Conservation (phyloP, 2,329 filamentous ascomycete genomes). For the Neopestalotiopsis sp. region DNA sequence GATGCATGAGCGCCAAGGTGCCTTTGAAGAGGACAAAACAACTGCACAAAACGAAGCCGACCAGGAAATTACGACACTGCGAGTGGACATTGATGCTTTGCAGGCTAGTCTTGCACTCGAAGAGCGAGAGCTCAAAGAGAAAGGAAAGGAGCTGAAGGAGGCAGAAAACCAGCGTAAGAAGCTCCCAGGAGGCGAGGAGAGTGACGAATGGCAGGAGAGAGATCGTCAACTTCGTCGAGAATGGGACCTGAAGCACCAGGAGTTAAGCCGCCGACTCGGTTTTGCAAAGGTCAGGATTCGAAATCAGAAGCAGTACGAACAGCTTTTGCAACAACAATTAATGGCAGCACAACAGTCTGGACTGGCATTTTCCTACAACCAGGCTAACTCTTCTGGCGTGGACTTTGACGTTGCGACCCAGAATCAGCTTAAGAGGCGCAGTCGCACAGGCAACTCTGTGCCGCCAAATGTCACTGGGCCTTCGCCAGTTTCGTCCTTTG, state of each 20-base stretch:
- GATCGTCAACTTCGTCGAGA: slow-evolving; percentile 58
- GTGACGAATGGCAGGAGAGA: slow-evolving; percentile 59
- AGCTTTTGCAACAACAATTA: slow-evolving; percentile 53
- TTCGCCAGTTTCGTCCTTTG: slow-evolving; percentile 47
- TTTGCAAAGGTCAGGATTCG: slow-evolving; percentile 48
- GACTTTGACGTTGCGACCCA: slow-evolving; percentile 52
- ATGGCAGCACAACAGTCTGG: slow-evolving; percentile 47
- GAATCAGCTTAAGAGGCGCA: slow-evolving; percentile 52
- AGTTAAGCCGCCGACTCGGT: slow-evolving; percentile 55
- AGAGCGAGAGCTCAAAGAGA: slow-evolving; percentile 76
- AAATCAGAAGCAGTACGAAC: slow-evolving; percentile 49
- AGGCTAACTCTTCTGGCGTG: slow-evolving; percentile 47
- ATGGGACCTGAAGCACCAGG: slow-evolving; percentile 59
- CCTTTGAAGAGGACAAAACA: slow-evolving; percentile 58
- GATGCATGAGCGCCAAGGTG: slow-evolving; percentile 61
- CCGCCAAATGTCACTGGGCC: slow-evolving; percentile 43
- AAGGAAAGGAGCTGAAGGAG: slow-evolving; percentile 72
- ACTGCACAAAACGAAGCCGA: slow-evolving; percentile 57
- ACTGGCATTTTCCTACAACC: slow-evolving; percentile 48
- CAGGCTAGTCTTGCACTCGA: slow-evolving; percentile 69
- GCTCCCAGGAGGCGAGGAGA: slow-evolving; percentile 64
- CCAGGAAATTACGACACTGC: slow-evolving; percentile 55
- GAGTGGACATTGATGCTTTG: slow-evolving; percentile 60
- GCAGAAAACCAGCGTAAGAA: slow-evolving; percentile 74
- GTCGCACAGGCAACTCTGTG: slow-evolving; percentile 53